Base-by-base conservation (phyloP, 768 basidiomycete genomes). In the Omphalotus guepiniiformis region DNA sequence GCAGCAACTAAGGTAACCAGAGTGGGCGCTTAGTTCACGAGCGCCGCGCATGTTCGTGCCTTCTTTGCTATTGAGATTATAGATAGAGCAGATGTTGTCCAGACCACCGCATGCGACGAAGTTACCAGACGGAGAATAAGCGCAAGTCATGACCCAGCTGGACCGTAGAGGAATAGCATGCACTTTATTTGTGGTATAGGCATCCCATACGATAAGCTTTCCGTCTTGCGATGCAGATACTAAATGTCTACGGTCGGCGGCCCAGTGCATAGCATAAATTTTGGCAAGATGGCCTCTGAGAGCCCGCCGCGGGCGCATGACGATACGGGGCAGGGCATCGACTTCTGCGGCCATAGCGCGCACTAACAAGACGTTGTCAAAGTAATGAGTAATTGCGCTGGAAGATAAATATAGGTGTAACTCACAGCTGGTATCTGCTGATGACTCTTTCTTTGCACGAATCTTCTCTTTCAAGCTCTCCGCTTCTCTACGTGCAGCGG, bases 201-300 rank as follows among this genome's bases (percentile, higher is more conserved):
- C 95, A 68, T 99, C 95, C 95, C 95, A 99, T 45, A 99, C 95
- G 63, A 99, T 98, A 50, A 99, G 81, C 68, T 99, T 99, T 44
- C 95, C 95, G 63, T 99, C 95, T 65, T 99, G 95, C 2, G 95
- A 98, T n/a, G 95, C 95, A 13, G 96, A 98, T 28, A 99, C 95
- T 51, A 99, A 82, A 74, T 99, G 95, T 59, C 96, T 79, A 61
- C 93, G 82, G 74, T 99, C 95, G 43, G 88, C 84, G 27, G 95
- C 88, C 96, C 96, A 99, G 68, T 99, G 96, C 90, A 99, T 96
- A 39, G 95, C 95, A 66, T 99, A 99, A 62, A 99, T 98, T 78
- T 99, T 99, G 52, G 95, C 95, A 43, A 99, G 83, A 70, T 99
- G 95, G 22, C 95, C 95, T 62, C 93, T 86, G 57, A 99, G 84